Base-by-base conservation (phyloP, 805 yeast genomes). In the Lipomyces anomalus region DNA sequence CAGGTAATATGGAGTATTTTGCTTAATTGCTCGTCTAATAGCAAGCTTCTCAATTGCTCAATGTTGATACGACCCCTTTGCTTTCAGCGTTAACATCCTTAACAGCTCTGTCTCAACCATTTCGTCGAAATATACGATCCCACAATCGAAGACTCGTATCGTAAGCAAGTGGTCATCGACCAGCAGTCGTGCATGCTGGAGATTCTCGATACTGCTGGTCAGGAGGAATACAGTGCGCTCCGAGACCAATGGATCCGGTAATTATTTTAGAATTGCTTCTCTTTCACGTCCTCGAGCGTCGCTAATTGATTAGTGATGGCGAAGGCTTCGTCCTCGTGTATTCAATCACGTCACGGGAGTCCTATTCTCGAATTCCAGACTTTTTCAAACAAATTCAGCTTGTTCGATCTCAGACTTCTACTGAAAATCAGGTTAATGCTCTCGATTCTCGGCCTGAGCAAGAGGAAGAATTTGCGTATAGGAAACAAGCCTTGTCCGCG, bases 221-320 rank as follows among this genome's bases (percentile, higher is more conserved):
- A 82, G 50, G 95, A 95, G 20, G 97, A 89, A 67, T 90, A 87
- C 69, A 85, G 95, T 0, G 95, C 96, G 6, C 87, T 90, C 95
- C 70, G 97, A 54, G 96, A 89, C 47, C 61, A 65, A 20, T 68
- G 69, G 55, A 63, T 67, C 43, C 30, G 48, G 49, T 43, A 42
- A 22, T 24, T 11, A 17, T 16, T 23, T n/a, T n/a, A 6, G 6
- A 6, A n/a, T 34, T 13, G 28, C 46, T 22, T 17, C 43, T 7
- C 17, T 9, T 9, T n/a, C 16, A 7, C 37, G n/a, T n/a, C n/a
- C n/a, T n/a, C n/a, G n/a, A n/a, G n/a, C n/a, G n/a, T n/a, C n/a
- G n/a, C 84, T 60, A n/a, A 3, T n/a, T 3, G 32, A 23, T 11
- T 34, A 85, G 86, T 56, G 80, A 87, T 39, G 95, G 97, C 7